These are phyloP conservation scores for Arabidopsis lyrata DNA, from an alignment of 441 rosid genomes.

Conservation along the genomic window DNA sequence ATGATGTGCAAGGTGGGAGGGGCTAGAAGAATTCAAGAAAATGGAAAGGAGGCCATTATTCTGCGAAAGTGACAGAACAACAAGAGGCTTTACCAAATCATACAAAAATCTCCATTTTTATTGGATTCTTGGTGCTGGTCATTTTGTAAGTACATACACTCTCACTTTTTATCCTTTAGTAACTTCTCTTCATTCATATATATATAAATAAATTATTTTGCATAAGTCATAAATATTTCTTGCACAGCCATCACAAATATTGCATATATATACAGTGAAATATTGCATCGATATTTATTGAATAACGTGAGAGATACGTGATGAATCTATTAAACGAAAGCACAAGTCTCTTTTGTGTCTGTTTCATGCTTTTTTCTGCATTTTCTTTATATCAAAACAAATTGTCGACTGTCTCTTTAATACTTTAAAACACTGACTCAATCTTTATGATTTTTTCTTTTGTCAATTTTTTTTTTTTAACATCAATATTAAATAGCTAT, in stretches of 20 bases:
- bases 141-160: slow-evolving; percentile 71
- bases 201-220: not conserved
- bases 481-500: slow-evolving; percentile 13
- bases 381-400: slow-evolving; percentile 2
- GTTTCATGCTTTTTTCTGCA: slow-evolving; percentile 26
- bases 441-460: slow-evolving; percentile 1
- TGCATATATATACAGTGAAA: not conserved
- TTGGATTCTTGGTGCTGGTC: slow-evolving; percentile 97
- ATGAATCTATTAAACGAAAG: slow-evolving; percentile 35
- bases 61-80: slow-evolving; percentile 54
- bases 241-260: slow-evolving; percentile 8
- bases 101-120: slow-evolving; percentile 79
- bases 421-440: slow-evolving; percentile 10
- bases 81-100: slow-evolving; percentile 78
- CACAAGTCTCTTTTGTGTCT: slow-evolving; percentile 40
- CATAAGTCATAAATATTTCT: slow-evolving; percentile 4
- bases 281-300: slow-evolving; percentile 17
- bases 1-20: slow-evolving; percentile 74
- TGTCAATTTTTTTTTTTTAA: not conserved
- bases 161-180: not conserved
- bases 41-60: slow-evolving; percentile 57
- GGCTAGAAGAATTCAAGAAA: slow-evolving; percentile 52
- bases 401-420: slow-evolving; percentile 27
- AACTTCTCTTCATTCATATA: not conserved
- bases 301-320: slow-evolving; percentile 40